Evolutionary conservation across 2,329 filamentous ascomycete genomes (phyloP).

Genomic region (Ophiocordyceps sinensis): DNA sequence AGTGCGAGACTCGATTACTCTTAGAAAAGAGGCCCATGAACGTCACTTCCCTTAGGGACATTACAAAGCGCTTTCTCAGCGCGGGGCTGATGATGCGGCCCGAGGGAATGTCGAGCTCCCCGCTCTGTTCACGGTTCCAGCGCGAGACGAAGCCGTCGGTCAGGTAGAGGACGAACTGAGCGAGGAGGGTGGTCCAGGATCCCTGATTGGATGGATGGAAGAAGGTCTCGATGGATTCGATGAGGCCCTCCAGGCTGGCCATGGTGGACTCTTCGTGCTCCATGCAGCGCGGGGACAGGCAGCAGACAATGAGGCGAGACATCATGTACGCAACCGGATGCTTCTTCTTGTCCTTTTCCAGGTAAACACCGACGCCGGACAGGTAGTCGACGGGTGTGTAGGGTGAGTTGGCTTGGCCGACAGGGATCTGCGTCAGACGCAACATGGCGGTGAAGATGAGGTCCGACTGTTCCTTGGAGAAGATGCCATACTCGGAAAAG

Average conservation of each 20-base stretch:
- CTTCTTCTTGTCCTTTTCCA: constrained; percentile 88
- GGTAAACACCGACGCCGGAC: constrained; percentile 67
- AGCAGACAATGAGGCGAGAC: constrained; percentile 85
- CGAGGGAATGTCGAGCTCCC: constrained; percentile 73
- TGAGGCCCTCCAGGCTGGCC: constrained; percentile 73
- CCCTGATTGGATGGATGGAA: constrained; percentile 97
- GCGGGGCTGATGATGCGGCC: constrained; percentile 66
- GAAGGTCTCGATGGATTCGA: constrained; percentile 94
- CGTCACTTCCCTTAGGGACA: constrained; percentile 77
- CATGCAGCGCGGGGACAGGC: constrained; percentile 71
- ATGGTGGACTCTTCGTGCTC: constrained; percentile 67
- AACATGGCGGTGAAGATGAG: constrained; percentile 86
- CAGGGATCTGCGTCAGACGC: constrained; percentile 83
- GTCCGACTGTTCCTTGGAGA: constrained; percentile 81
- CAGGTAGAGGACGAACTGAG: constrained; percentile 82
- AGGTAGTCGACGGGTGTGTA: constrained; percentile 78
- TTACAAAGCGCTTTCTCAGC: constrained; percentile 80
- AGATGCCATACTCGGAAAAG: constrained; percentile 80
- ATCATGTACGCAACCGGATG: constrained; percentile 87
- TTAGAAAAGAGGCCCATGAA: constrained; percentile 99
- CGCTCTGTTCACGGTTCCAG: constrained; percentile 90
- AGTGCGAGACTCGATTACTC: constrained; percentile 80
- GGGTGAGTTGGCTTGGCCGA: constrained; percentile 86
- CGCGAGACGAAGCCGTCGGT: constrained; percentile 94
- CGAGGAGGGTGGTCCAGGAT: constrained; percentile 75